Base-by-base conservation (phyloP, 2,329 filamentous ascomycete genomes). In the Penicillium sp. region DNA sequence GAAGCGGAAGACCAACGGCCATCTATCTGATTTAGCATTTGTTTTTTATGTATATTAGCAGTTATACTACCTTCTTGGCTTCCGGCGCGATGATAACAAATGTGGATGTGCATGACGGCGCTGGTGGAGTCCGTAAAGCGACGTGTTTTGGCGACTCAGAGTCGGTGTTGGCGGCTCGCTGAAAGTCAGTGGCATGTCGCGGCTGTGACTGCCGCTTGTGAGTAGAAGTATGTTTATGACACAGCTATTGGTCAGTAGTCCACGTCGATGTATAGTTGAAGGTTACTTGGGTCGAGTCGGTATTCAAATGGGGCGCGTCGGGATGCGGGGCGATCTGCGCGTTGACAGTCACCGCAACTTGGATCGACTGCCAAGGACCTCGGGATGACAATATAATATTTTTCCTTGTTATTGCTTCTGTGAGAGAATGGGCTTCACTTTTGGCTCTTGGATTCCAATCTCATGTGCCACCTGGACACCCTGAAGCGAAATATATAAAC, bases 1-100 rank as follows among this genome's bases (percentile, higher is more conserved):
- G 60, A 82, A 80, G 44, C 79, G 73, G 29, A 82, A 68, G 11
- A 80, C 78, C 4, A 82, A 67, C 11, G 79, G 79, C 68, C 77
- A 75, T 61, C 79, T 75, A 36, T 22, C 3, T 18, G 3, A 14
- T 6, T 49, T 23, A 51, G 32, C 22, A 33, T 8, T 9, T 25
- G 13, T 7, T 6, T 4, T 15, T 15, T 6, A 10, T 25, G 27
- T 2, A 4, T 25, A 11, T 12, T 8, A 10, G 12, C 20, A 25
- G 1, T 2, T 18, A 17, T 16, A 29, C 20, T 34, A 57, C 59
- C 59, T 47, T 42, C 60, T 51, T 11, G 60, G 60, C 37, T 63
- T 63, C 20, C 38, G 39, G 3, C 60, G 54, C 14, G 48, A 50
- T 3, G 59, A 57, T n/a, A 63, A 30, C 6, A 54, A 47, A 40